Percentiles rank a stretch among this genome's conserved stretches.
phyloP scores from a whole-genome alignment of 192 early-diverging fungal genomes.

The Linnemannia elongata region DNA sequence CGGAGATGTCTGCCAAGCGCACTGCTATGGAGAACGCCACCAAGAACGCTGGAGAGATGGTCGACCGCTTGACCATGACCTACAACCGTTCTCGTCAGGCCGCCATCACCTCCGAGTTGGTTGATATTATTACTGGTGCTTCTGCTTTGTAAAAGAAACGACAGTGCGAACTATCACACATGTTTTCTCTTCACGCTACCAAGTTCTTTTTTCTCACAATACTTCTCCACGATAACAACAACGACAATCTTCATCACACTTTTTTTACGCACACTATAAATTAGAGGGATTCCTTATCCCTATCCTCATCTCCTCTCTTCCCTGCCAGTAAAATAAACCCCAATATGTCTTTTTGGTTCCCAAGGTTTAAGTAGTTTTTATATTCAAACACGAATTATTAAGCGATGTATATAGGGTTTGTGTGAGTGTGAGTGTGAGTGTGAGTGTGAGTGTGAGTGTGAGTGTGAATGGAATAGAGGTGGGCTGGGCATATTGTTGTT shows the following conservation, averaged over 20 bases:
- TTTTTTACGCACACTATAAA: no score
- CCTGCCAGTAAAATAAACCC: no score
- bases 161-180: no score
- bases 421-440: not conserved
- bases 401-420: not conserved
- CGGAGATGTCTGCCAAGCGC: conserved; percentile 96
- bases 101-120: conserved; percentile 97
- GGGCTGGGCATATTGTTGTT: not conserved
- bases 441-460: no score
- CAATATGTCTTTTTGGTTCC: no score
- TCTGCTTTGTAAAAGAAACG: conserved; percentile 80
- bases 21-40: conserved; percentile 99
- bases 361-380: not conserved
- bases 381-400: conserved; percentile 1
- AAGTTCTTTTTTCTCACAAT: no score
- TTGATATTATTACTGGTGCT: conserved; percentile 98
- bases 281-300: no score
- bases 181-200: no score
- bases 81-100: conserved; percentile 99
- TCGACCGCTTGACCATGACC: conserved; percentile 93
- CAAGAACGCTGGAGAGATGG: conserved; percentile 99
- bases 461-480: not conserved
- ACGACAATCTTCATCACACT: no score
- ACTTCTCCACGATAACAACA: no score
- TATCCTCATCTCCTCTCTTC: no score